Base-by-base conservation (phyloP, 2,329 filamentous ascomycete species). In the Biscogniauxia marginata region DNA sequence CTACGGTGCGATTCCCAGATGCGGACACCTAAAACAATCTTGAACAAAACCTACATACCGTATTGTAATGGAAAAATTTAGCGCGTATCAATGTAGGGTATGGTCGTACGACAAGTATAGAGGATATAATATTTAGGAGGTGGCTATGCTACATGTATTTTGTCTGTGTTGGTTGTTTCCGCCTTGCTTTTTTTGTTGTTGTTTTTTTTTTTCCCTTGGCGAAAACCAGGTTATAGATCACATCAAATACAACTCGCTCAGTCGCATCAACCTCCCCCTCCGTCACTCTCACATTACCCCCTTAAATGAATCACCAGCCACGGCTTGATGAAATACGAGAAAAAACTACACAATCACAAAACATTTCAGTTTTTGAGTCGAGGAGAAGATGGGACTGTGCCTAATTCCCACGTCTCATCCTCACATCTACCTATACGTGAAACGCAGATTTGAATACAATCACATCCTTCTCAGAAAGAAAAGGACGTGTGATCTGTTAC, bases 11-110 rank as follows among this genome's bases (percentile, higher is more conserved):
- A 21, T 46, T 46, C 21, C 45, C 13, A 46, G 7, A 46, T 20
- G 13, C 20, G 21, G 19, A 46, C 18, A 55, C 34, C 39, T 49
- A 59, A 55, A 43, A n/a, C n/a, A n/a, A n/a, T n/a, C n/a, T n/a
- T n/a, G n/a, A n/a, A n/a, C n/a, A n/a, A n/a, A n/a, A n/a, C n/a
- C n/a, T n/a, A n/a, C n/a, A n/a, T n/a, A n/a, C n/a, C n/a, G n/a
- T n/a, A n/a, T n/a, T n/a, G n/a, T n/a, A n/a, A n/a, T n/a, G n/a
- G n/a, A n/a, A n/a, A 24, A 50, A 21, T n/a, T 16, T 39, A 39
- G 30, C n/a, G n/a, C 13, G 30, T 39, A 39, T 2, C 25, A 9
- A 30, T 7, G 25, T 30, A 30, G 30, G 30, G n/a, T 39, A 39
- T n/a, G n/a, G n/a, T n/a, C n/a, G n/a, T n/a, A n/a, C 30, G n/a